A percentile compares a stretch with the other conserved stretches of the same genome.
Evolutionary conservation across 2,329 filamentous ascomycete species (phyloP).

Genomic region (Rutstroemia sp.): DNA sequence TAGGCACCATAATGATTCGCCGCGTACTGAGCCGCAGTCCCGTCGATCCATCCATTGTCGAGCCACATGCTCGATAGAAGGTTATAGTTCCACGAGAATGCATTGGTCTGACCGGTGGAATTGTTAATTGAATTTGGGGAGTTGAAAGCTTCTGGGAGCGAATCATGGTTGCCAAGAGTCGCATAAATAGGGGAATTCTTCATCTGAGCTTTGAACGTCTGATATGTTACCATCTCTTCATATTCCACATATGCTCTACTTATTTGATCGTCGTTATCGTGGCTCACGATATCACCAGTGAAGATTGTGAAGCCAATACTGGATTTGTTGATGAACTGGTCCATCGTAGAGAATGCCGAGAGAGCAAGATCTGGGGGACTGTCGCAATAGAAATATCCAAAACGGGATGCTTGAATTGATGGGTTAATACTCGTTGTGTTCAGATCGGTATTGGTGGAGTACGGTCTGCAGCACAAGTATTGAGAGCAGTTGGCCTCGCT

Average conservation of each 20-base stretch:
- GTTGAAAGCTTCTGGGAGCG: background rate
- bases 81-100: constrained; percentile 10
- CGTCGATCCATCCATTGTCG: constrained; percentile 22
- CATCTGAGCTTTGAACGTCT: constrained; percentile 24
- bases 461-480: constrained; percentile 22
- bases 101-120: constrained; percentile 4
- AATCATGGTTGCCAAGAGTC: constrained; percentile 27
- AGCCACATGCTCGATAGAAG: constrained; percentile 10
- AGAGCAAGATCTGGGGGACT: constrained; percentile 9
- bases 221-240: constrained; percentile 24
- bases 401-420: constrained; percentile 2
- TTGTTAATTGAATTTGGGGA: constrained; percentile 4
- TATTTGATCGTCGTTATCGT: constrained; percentile 23
- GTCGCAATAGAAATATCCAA: constrained; percentile 9
- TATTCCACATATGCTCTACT: constrained; percentile 25
- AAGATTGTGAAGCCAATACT: constrained; percentile 25
- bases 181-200: constrained; percentile 22
- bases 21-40: constrained; percentile 20
- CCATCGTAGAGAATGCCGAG: constrained; percentile 10
- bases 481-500: constrained; percentile 26
- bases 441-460: constrained; percentile 5
- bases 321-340: constrained; percentile 8
- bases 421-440: constrained; percentile 3
- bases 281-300: constrained; percentile 29
- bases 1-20: constrained; percentile 20